Evolutionary conservation across 768 basidiomycete genomes (phyloP).

Genomic region (Gloeopeniophorella convolvens): DNA sequence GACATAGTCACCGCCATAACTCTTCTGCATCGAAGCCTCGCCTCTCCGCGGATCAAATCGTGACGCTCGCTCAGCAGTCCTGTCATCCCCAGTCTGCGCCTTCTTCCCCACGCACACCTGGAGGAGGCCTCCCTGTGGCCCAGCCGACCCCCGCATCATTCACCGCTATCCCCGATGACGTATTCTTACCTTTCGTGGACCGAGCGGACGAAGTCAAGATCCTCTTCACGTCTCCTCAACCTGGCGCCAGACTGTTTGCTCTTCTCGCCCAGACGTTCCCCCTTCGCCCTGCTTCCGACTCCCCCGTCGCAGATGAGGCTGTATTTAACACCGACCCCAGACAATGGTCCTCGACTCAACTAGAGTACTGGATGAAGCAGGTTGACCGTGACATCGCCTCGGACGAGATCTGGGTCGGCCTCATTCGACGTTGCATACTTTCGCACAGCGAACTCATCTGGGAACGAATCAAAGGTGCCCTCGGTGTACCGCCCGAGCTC

Average conservation of each 20-base stretch:
- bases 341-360: conserved; percentile 66
- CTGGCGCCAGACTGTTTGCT: conserved; percentile 64
- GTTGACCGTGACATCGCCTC: conserved; percentile 55
- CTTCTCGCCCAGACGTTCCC: conserved; percentile 66
- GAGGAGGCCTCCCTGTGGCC: conserved; percentile 17
- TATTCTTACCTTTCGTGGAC: conserved; percentile 83
- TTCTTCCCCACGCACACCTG: conserved; percentile 21
- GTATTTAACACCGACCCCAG: conserved; percentile 45
- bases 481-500: conserved; percentile 83
- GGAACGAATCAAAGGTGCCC: conserved; percentile 83
- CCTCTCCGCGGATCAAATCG: conserved; percentile 65
- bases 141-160: conserved; percentile 47
- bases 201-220: conserved; percentile 67
- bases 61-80: conserved; percentile 64
- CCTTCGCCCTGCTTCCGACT: conserved; percentile 23
- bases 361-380: conserved; percentile 61
- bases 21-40: conserved; percentile 32
- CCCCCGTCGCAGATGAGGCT: conserved; percentile 24
- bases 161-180: conserved; percentile 67
- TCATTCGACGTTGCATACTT: conserved; percentile 69
- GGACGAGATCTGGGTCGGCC: conserved; percentile 69
- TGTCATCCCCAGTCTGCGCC: conserved; percentile 36
- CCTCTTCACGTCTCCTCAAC: conserved; percentile 52
- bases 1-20: conserved; percentile 29
- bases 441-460: conserved; percentile 80